phyloP scores from a whole-genome alignment of 306 rosid genomes.

The Coriaria nepalensis region DNA sequence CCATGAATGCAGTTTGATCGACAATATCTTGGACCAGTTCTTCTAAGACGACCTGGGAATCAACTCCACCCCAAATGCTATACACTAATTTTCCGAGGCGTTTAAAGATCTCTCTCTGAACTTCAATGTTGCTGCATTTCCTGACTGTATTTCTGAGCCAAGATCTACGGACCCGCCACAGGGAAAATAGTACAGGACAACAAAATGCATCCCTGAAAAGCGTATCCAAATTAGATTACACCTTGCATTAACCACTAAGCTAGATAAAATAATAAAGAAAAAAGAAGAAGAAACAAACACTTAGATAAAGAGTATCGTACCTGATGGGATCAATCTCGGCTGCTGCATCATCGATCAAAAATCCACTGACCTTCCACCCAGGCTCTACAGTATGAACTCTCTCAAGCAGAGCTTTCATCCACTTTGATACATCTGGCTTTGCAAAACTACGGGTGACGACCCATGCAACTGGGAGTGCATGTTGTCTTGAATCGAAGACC shows the following conservation, averaged over 20 bases:
- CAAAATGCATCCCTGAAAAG: slow-evolving; percentile 62
- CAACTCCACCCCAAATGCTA: slow-evolving; percentile 54
- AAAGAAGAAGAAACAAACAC: slow-evolving; percentile 2
- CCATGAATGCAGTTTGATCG: slow-evolving; percentile 81
- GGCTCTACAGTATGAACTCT: slow-evolving; percentile 61
- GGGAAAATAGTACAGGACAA: slow-evolving; percentile 76
- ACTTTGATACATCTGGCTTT: slow-evolving; percentile 67
- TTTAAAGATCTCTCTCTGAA: slow-evolving; percentile 80
- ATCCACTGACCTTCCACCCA: slow-evolving; percentile 79
- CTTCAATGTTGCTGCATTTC: slow-evolving; percentile 62
- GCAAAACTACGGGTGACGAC: slow-evolving; percentile 85
- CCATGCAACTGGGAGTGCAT: slow-evolving; percentile 96
- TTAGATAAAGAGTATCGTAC: slow-evolving; percentile 28
- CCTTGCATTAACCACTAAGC: not conserved
- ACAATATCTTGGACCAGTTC: slow-evolving; percentile 62
- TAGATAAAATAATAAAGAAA: not conserved
- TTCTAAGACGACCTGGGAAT: slow-evolving; percentile 40
- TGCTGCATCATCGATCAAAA: slow-evolving; percentile 82
- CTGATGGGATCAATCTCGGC: slow-evolving; percentile 74
- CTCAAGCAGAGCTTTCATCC: slow-evolving; percentile 66
- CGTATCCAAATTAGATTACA: slow-evolving; percentile 16
- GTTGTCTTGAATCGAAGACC: slow-evolving; percentile 89
- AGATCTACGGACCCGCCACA: slow-evolving; percentile 86
- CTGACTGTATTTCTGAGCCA: slow-evolving; percentile 81
- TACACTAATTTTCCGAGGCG: slow-evolving; percentile 54